Base-by-base conservation (phyloP, 192 early-diverging fungal genomes). In the Ambispora gerdemannii region DNA sequence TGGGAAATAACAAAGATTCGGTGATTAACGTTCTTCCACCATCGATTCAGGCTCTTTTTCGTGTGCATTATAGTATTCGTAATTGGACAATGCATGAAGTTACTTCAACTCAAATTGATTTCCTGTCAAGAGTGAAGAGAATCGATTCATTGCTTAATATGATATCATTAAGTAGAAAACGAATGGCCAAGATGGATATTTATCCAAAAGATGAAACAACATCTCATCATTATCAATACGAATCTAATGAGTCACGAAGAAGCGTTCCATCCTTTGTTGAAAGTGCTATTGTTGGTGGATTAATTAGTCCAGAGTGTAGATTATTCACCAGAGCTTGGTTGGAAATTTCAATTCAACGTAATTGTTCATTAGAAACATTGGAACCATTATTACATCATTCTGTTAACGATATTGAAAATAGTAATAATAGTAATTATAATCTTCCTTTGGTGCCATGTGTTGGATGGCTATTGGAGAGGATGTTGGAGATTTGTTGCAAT, bases 401-500 rank as follows among this genome's bases (percentile, higher is more conserved):
- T 2, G 58, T 49, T 8, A 30, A 52, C 2, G 47, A 36, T n/a
- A 34, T 19, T 13, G 11, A 36, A 28, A 10, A 27, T 32, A 34
- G 7, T 2, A 34, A 19, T 35, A n/a, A 30, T 4, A 17, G 13
- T 13, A 17, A 47, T 8, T 17, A 50, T 31, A 56, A 69, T 8
- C 59, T 22, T 4, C 15, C 71, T 17, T 67, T 89, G 27, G 90
- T 88, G 8, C 88, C 89, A 6, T 82, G 86, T 52, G 38, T 91
- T n/a, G 89, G 84, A 7, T 91, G 90, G 90, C 74, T 91, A 60
- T 77, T 91, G 56, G 87, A 89, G 64, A 85, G 87, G 31, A 85
- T 89, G 82, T 63, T 89, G 36, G 86, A 89, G 69, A 72, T 89
- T 51, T 90, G 88, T 79, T 85, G 87, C 50, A 83, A 86, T 65